phyloP scores from a whole-genome alignment of 805 yeast genomes.

The Yarrowia keelungensis region DNA sequence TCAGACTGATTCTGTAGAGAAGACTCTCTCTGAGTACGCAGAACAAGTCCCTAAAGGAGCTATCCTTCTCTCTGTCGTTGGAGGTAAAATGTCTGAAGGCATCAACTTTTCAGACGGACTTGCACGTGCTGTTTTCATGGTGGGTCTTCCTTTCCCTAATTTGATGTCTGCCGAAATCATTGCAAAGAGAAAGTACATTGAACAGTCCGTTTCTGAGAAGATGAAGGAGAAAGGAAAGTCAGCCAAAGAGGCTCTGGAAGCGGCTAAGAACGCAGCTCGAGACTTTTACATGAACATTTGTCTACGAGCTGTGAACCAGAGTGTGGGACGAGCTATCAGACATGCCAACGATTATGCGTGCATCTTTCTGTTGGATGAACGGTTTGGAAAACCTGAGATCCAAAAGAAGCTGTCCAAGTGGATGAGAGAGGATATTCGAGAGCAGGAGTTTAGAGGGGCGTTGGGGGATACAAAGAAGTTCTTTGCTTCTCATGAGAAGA shows the following conservation, averaged over 20 bases:
- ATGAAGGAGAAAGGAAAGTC: conserved; percentile 45
- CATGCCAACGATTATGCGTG: conserved; percentile 82
- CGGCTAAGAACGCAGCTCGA: conserved; percentile 54
- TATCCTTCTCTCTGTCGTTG: conserved; percentile 80
- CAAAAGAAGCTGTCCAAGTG: conserved; percentile 72
- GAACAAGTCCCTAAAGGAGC: conserved; percentile 59
- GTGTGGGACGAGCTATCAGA: conserved; percentile 90
- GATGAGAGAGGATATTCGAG: conserved; percentile 57
- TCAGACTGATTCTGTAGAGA: conserved; percentile 53
- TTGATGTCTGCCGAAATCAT: conserved; percentile 79
- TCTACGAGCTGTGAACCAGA: conserved; percentile 90
- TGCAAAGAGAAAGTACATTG: conserved; percentile 72
- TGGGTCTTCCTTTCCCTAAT: conserved; percentile 91
- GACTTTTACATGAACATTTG: conserved; percentile 82
- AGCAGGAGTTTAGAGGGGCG: background rate
- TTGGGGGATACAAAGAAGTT: background rate
- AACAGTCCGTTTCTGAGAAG: conserved; percentile 54
- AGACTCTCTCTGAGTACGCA: conserved; percentile 60
- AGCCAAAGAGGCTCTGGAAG: conserved; percentile 2
- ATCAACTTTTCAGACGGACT: conserved; percentile 86
- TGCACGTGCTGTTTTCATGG: conserved; percentile 86
- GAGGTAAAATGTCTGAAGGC: conserved; percentile 93
- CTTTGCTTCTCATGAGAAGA: conserved; percentile 1
- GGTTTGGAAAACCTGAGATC: conserved; percentile 60
- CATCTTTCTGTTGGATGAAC: conserved; percentile 70